Percentiles rank a stretch among this genome's conserved stretches.
phyloP scores from a whole-genome alignment of 495 filamentous ascomycete genomes.

The Lasiosphaeriaceae sp. region DNA sequence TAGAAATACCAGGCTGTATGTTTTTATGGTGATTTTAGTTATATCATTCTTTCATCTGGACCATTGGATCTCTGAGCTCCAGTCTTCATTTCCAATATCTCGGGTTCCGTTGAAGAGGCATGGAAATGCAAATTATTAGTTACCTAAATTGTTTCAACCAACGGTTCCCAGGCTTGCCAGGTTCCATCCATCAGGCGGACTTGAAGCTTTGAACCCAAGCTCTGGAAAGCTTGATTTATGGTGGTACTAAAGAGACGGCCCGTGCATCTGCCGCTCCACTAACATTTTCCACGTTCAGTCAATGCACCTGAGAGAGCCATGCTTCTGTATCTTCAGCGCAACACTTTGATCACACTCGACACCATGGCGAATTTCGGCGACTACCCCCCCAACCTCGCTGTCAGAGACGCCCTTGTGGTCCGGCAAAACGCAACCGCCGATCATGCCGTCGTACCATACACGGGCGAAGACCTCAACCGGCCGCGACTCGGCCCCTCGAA shows the following conservation, averaged over 20 bases:
- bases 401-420: slow-evolving; percentile 51
- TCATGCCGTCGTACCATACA: slow-evolving; percentile 62
- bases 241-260: background rate
- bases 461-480: slow-evolving; percentile 60
- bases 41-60: background rate
- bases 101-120: no score
- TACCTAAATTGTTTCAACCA: no score
- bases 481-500: slow-evolving; percentile 71
- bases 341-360: background rate
- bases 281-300: background rate
- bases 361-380: slow-evolving; percentile 54
- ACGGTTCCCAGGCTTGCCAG: no score
- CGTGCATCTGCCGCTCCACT: background rate
- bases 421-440: slow-evolving; percentile 46
- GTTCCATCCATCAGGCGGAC: no score
- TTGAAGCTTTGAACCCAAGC: no score
- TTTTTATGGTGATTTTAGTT: background rate
- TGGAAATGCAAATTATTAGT: no score
- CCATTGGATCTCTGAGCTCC: no score
- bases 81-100: no score
- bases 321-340: background rate
- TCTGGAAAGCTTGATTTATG: background rate
- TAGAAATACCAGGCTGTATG: slow-evolving; percentile 3
- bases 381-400: slow-evolving; percentile 55
- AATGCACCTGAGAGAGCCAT: background rate